phyloP scores from a whole-genome alignment of 768 basidiomycete genomes.

The Lentinula raphanica region DNA sequence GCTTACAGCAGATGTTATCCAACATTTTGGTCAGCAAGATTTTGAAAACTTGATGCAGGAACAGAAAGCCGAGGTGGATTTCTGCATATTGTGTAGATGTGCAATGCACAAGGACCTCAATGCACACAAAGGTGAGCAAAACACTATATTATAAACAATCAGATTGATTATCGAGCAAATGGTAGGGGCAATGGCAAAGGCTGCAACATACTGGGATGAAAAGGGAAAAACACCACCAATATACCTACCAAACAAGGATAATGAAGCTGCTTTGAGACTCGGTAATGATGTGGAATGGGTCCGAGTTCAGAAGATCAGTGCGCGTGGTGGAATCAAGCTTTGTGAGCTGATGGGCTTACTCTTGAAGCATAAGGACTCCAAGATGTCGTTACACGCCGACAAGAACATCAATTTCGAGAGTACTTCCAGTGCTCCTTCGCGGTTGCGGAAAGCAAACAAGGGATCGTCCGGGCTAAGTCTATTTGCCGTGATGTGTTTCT shows the following conservation, averaged over 20 bases:
- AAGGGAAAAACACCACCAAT: conserved; percentile 12
- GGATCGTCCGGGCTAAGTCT: no score
- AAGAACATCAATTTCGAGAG: no score
- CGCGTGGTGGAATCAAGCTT: conserved; percentile 15
- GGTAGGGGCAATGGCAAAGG: conserved; percentile 10
- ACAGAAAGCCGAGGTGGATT: conserved; percentile 9
- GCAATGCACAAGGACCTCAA: conserved; percentile 26
- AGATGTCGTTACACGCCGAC: no score
- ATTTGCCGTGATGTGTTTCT: no score
- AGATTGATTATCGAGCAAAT: neutral
- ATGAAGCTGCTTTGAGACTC: conserved; percentile 15
- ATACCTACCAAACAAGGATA: conserved; percentile 18
- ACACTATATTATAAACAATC: neutral
- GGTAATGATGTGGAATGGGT: neutral
- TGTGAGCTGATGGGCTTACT: conserved; percentile 14
- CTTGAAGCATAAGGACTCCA: conserved; percentile 20
- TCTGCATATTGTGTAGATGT: conserved; percentile 20
- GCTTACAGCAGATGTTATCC: neutral
- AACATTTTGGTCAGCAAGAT: conserved; percentile 9
- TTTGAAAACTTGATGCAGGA: conserved; percentile 9
- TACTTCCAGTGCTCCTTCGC: no score
- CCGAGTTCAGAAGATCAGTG: conserved; percentile 8
- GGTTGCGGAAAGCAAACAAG: no score
- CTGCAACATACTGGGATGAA: conserved; percentile 11
- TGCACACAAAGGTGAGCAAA: conserved; percentile 14